Conservation (phyloP, 768 basidiomycete species). For the Suillus ampliporus region DNA sequence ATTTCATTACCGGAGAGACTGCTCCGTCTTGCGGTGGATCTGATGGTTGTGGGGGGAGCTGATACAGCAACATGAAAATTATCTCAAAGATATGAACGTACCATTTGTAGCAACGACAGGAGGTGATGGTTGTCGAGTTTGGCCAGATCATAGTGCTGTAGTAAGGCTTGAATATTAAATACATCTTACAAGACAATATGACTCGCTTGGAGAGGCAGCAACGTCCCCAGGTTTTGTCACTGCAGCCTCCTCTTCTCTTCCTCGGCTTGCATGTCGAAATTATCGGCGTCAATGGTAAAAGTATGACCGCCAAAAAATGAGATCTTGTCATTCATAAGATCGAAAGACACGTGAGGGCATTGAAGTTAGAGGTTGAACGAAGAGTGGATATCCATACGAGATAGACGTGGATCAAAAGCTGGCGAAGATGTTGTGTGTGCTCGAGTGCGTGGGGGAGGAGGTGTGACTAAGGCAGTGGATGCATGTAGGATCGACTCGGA, state of each 20-base stretch:
- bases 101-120: background rate
- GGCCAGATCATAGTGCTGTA: background rate
- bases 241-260: conserved; percentile 23
- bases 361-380: conserved; percentile 41
- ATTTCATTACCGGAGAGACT: conserved; percentile 6
- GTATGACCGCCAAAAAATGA: conserved; percentile 40
- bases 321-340: conserved; percentile 41
- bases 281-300: conserved; percentile 30
- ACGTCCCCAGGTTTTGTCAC: too few species aligned
- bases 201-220: background rate
- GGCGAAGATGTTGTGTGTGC: conserved; percentile 13
- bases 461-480: conserved; percentile 15
- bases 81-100: background rate
- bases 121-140: background rate
- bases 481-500: conserved; percentile 6
- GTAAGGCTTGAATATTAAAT: background rate
- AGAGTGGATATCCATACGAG: conserved; percentile 41
- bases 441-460: conserved; percentile 18
- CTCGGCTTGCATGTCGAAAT: conserved; percentile 31
- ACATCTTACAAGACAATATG: background rate
- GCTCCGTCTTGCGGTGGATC: background rate
- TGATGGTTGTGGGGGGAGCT: background rate
- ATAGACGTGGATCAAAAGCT: conserved; percentile 29
- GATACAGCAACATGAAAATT: background rate
- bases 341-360: conserved; percentile 40